Base-by-base conservation (phyloP, 2,329 filamentous ascomycete genomes). In the Neurospora sp. region DNA sequence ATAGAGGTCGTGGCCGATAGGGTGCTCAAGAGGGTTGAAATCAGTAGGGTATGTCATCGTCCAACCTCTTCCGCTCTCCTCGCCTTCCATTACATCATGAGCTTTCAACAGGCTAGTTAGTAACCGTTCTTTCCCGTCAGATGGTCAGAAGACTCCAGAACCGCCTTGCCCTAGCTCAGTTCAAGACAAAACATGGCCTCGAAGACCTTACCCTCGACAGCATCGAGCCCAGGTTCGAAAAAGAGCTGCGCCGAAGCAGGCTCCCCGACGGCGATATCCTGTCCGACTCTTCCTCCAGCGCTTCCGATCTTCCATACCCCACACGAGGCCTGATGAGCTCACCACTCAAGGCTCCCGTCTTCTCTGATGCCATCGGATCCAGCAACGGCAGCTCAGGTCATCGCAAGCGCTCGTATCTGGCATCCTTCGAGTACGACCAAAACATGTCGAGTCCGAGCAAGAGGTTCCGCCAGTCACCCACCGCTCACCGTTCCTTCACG, bases 161-260 rank as follows among this genome's bases (percentile, higher is more conserved):
- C 83, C 92, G 95, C 73, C 89, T 99, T 71, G 95, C 96, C 71
- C 88, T 98, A 73, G 96, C 96, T 79, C 96, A 96, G 81, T 96
- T 97, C 87, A 98, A 98, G 83, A 93, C 96, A 75, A 93, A 96
- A 82, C 91, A 97, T 83, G 94, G 94, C 79, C 96, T 93, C 90
- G 91, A 97, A 81, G 92, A 96, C 80, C 87, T 97, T 79, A 92
- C 91, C 73, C 88, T 96, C 77, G 92, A 93, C 79, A 89, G 86
- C 72, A 92, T 97, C 81, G 93, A 97, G 81, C 92, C 93, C 68
- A 91, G 90, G 79, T 83, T 95, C 73, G 91, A 95, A 78, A 88
- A 93, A 78, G 88, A 95, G 81, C 85, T 94, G 78, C 88, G 91
- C 81, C 87, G 89, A 75, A 91, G 90, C 81, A 87, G 91, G 75